Conservation (phyloP, 2,329 filamentous ascomycete species). For the Drechslerella coelobrocha region DNA sequence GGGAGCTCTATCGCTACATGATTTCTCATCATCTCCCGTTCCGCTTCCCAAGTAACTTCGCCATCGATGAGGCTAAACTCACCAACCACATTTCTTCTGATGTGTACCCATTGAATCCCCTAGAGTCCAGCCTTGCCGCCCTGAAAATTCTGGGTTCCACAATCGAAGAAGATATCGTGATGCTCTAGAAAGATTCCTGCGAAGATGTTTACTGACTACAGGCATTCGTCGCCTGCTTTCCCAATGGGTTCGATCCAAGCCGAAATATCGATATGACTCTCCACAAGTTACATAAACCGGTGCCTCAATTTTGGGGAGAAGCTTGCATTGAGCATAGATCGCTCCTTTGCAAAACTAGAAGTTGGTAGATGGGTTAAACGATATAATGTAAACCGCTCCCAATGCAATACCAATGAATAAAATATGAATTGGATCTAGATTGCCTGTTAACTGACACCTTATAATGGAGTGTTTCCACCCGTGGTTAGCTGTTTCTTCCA, state of each 20-base stretch:
- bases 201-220: conserved; percentile 49
- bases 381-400: conserved; percentile 60
- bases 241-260: conserved; percentile 64
- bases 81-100: conserved; percentile 59
- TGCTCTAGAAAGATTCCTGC: conserved; percentile 61
- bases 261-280: conserved; percentile 63
- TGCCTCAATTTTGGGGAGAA: conserved; percentile 64
- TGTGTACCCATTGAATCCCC: conserved; percentile 48
- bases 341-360: conserved; percentile 62
- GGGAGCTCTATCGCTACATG: conserved; percentile 63
- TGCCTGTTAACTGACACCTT: conserved; percentile 12
- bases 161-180: conserved; percentile 63
- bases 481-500: conserved; percentile 58
- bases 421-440: neutral
- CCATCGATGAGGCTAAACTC: conserved; percentile 56
- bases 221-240: conserved; percentile 65
- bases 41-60: conserved; percentile 63
- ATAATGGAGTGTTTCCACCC: conserved; percentile 64
- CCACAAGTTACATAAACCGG: conserved; percentile 63
- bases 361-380: conserved; percentile 63
- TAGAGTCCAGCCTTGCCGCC: conserved; percentile 51
- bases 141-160: conserved; percentile 62
- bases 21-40: conserved; percentile 62
- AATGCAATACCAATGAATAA: too few relatives aligned
- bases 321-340: conserved; percentile 66